A percentile compares a stretch with the other conserved stretches of the same genome.
Conservation (phyloP, 108 stramenopile genomes). For the Pseudonitzschia multistriata region DNA sequence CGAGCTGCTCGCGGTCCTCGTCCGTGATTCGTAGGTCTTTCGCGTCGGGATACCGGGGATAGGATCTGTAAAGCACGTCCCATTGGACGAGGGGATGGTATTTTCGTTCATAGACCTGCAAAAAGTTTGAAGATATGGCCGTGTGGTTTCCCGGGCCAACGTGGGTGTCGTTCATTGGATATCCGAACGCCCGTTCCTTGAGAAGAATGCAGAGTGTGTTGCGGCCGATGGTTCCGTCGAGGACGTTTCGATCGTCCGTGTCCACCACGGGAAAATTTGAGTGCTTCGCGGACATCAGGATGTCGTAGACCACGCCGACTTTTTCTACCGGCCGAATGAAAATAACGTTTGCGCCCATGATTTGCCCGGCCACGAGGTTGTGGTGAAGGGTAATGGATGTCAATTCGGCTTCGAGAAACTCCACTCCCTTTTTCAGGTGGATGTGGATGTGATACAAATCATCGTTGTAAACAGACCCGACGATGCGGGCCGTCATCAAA, state of each 20-base stretch:
- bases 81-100: constrained; percentile 50
- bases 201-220: constrained; percentile 47
- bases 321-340: constrained; percentile 44
- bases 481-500: constrained; percentile 60
- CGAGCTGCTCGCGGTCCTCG: constrained; percentile 36
- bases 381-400: constrained; percentile 34
- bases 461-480: constrained; percentile 68
- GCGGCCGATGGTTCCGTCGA: constrained; percentile 58
- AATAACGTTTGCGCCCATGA: constrained; percentile 39
- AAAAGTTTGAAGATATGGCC: constrained; percentile 7
- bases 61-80: constrained; percentile 52
- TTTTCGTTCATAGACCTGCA: constrained; percentile 19
- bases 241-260: constrained; percentile 39
- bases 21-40: constrained; percentile 41
- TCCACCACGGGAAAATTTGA: constrained; percentile 67
- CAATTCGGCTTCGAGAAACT: constrained; percentile 53
- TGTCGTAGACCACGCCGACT: constrained; percentile 45
- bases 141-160: neutral
- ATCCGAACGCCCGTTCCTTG: constrained; percentile 52
- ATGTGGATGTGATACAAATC: constrained; percentile 81
- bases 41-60: constrained; percentile 63
- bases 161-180: constrained; percentile 2
- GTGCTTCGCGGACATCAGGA: constrained; percentile 41
- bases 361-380: constrained; percentile 39
- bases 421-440: constrained; percentile 46